A percentile compares a stretch with the other conserved stretches of the same genome.
These are phyloP conservation scores for Tricholoma hemisulphureum DNA, from an alignment of 768 basidiomycete species.

Conservation along the genomic window DNA sequence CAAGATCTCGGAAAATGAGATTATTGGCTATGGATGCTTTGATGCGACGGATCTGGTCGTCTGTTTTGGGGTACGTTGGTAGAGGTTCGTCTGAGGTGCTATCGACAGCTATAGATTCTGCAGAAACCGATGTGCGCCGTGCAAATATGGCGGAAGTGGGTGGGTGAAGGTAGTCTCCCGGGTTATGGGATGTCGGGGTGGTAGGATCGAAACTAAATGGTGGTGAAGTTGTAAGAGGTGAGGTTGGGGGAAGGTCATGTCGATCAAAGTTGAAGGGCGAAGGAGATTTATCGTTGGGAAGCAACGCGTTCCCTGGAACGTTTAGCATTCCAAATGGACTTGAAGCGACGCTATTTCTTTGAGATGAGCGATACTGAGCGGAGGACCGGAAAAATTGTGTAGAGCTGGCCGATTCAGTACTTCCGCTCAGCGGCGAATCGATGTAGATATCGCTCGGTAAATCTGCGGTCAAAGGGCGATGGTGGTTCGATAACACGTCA, in stretches of 20 bases:
- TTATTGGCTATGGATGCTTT: constrained; percentile 83
- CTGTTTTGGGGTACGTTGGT: constrained; percentile 75
- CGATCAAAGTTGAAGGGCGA: constrained; percentile 61
- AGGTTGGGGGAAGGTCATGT: constrained; percentile 60
- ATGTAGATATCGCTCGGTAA: constrained; percentile 58
- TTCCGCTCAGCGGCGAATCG: constrained; percentile 43
- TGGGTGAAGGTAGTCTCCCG: constrained; percentile 68
- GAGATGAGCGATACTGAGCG: constrained; percentile 51
- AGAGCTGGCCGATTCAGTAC: constrained; percentile 34
- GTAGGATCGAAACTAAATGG: constrained; percentile 50
- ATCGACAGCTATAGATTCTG: constrained; percentile 91
- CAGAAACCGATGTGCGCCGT: constrained; percentile 91
- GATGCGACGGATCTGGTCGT: constrained; percentile 85
- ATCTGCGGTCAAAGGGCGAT: constrained; percentile 47
- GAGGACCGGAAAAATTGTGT: constrained; percentile 58
- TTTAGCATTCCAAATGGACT: constrained; percentile 80
- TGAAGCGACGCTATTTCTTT: constrained; percentile 51
- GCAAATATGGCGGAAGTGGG: constrained; percentile 80
- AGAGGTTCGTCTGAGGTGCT: constrained; percentile 62
- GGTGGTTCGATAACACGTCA: constrained; percentile 57
- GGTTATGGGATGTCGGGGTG: constrained; percentile 47
- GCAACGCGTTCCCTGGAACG: constrained; percentile 76
- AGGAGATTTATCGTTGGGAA: constrained; percentile 50
- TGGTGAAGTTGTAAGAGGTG: constrained; percentile 51
- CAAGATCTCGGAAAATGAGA: constrained; percentile 94